These are phyloP conservation scores for Globisporangium radiosum DNA, from an alignment of 352 stramenopile genomes.

Conservation along the genomic window DNA sequence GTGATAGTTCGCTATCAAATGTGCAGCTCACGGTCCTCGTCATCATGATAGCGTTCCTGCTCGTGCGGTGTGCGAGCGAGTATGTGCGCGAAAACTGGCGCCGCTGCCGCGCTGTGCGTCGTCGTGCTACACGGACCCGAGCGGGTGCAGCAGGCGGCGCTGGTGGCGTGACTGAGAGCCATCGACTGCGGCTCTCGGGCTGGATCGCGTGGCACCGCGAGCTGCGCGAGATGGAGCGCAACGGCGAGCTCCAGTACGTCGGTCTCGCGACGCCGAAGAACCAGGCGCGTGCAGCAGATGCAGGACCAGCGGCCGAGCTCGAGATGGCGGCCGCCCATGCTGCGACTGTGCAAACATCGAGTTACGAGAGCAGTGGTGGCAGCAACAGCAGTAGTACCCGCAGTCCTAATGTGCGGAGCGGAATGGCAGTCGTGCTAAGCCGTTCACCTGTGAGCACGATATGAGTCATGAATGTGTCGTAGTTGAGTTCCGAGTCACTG, in stretches of 20 bases:
- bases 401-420: too few species aligned
- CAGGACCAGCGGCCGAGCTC: too few species aligned
- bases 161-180: background rate
- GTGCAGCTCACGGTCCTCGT: background rate
- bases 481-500: too few species aligned
- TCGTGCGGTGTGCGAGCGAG: slow-evolving; percentile 5
- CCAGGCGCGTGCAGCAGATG: background rate
- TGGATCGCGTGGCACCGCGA: slow-evolving; percentile 14
- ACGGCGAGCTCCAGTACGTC: slow-evolving; percentile 5
- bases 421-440: too few species aligned
- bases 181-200: slow-evolving; percentile 5
- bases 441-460: too few species aligned
- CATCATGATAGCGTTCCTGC: slow-evolving; percentile 3
- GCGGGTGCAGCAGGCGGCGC: background rate
- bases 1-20: background rate
- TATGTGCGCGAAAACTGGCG: background rate
- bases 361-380: too few species aligned
- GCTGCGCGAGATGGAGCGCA: slow-evolving; percentile 8
- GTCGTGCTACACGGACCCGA: background rate
- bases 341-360: too few species aligned
- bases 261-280: slow-evolving; percentile 4
- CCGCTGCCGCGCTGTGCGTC: background rate
- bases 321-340: too few species aligned
- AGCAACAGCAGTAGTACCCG: too few species aligned
- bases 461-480: too few species aligned